These are phyloP conservation scores for Colletotrichum lindemuthianum DNA, from an alignment of 2,329 filamentous ascomycete species.

Conservation along the genomic window DNA sequence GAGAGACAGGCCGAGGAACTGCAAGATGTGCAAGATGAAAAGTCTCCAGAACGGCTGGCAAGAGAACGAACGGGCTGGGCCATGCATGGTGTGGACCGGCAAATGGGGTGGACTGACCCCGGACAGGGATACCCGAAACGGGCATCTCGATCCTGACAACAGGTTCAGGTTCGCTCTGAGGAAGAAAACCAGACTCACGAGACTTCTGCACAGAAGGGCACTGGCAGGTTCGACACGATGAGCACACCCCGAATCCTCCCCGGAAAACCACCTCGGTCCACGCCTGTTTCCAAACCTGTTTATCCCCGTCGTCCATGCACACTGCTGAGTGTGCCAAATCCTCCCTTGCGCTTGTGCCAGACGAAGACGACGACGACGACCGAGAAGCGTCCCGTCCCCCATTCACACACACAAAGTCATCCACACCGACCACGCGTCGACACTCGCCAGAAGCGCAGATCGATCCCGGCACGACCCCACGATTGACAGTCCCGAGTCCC, in stretches of 20 bases:
- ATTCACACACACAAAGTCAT: too few relatives aligned
- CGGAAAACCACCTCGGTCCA: background rate
- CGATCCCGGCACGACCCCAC: background rate
- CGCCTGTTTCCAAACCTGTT: background rate
- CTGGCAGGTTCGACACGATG: slow-evolving; percentile 2
- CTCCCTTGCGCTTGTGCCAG: background rate
- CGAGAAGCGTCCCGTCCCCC: too few relatives aligned
- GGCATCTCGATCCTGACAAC: slow-evolving; percentile 29
- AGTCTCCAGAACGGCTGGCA: background rate
- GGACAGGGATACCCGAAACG: slow-evolving; percentile 27
- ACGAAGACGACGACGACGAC: too few relatives aligned
- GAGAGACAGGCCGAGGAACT: background rate
- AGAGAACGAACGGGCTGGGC: slow-evolving; percentile 31
- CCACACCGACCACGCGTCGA: background rate
- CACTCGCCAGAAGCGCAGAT: background rate
- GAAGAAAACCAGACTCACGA: too few relatives aligned
- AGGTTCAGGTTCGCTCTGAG: background rate
- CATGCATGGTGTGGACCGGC: slow-evolving; percentile 19
- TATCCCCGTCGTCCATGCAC: background rate
- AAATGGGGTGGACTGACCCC: slow-evolving; percentile 19
- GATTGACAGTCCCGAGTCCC: slow-evolving; percentile 24
- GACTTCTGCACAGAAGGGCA: too few relatives aligned
- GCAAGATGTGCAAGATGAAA: background rate
- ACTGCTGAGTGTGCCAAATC: background rate
- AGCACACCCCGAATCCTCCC: background rate